A percentile compares a stretch with the other conserved stretches of the same genome.
Conservation (phyloP, 1,284 basidiomycete species). For the Erythrobasidium hasegawianum region DNA sequence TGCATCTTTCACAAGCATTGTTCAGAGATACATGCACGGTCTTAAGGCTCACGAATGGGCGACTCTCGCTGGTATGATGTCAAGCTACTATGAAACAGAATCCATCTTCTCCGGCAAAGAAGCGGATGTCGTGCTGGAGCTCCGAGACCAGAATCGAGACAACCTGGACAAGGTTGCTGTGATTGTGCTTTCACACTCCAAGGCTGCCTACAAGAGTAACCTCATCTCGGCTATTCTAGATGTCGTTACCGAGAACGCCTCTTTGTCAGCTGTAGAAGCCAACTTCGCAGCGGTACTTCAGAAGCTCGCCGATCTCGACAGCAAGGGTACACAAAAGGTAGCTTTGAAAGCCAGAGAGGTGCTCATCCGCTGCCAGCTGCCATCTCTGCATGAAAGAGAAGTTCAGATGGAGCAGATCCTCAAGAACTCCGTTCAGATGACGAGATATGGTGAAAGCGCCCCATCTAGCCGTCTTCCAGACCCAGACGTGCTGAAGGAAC, state of each 20-base stretch:
- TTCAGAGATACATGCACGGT: constrained; percentile 77
- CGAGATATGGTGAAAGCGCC: constrained; percentile 84
- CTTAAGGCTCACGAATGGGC: constrained; percentile 82
- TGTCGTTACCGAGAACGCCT: constrained; percentile 67
- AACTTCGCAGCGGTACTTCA: constrained; percentile 68
- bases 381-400: constrained; percentile 89
- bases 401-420: constrained; percentile 93
- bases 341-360: constrained; percentile 97
- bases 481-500: constrained; percentile 80
- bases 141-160: constrained; percentile 89
- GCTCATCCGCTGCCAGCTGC: constrained; percentile 90
- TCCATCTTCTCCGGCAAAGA: constrained; percentile 87
- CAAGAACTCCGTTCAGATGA: constrained; percentile 77
- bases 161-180: constrained; percentile 82
- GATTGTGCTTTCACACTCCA: constrained; percentile 90
- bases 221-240: constrained; percentile 82
- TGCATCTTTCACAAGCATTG: constrained; percentile 65
- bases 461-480: constrained; percentile 67
- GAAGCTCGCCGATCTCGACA: constrained; percentile 76
- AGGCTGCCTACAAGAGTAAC: constrained; percentile 87
- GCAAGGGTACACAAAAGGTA: constrained; percentile 82
- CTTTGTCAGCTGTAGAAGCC: constrained; percentile 56
- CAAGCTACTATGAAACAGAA: constrained; percentile 77
- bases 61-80: constrained; percentile 67
- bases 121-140: constrained; percentile 79